Percentiles rank a stretch among this genome's conserved stretches.
phyloP scores from a whole-genome alignment of 163 green algal species.

The Chlamydomonas reinhardtii region DNA sequence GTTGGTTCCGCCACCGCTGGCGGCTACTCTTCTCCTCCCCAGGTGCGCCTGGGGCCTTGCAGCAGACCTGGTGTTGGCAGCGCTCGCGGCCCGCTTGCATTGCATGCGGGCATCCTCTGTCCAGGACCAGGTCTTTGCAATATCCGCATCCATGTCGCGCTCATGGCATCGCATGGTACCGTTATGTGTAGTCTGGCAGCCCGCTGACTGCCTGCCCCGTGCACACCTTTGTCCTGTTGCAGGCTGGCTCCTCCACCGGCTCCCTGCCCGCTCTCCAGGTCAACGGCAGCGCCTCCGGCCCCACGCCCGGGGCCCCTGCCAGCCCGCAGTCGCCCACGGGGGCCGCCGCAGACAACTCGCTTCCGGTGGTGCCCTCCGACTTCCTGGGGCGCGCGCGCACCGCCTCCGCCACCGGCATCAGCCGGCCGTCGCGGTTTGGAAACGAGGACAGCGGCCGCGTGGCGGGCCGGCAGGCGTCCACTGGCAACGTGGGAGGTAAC shows the following conservation, averaged over 20 bases:
- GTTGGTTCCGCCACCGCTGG: neutral
- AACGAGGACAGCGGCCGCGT: constrained; percentile 16
- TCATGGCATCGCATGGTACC: too few species aligned
- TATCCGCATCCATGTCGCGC: too few species aligned
- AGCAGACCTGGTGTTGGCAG: too few species aligned
- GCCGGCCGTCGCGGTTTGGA: constrained; percentile 24
- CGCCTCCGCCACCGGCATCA: constrained; percentile 29
- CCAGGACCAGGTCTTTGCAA: too few species aligned
- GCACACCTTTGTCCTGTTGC: too few species aligned
- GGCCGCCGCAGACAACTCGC: neutral
- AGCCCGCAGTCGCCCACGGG: too few species aligned
- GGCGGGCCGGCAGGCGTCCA: constrained; percentile 30
- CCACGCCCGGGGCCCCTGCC: neutral
- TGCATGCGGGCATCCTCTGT: too few species aligned
- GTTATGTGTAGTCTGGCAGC: too few species aligned
- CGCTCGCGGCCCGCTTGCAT: too few species aligned
- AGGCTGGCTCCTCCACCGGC: too few species aligned
- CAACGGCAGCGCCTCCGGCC: neutral
- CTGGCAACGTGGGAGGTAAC: neutral
- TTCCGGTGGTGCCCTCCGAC: constrained; percentile 9
- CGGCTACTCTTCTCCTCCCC: neutral
- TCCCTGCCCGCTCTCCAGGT: neutral
- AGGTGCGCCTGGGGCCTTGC: neutral
- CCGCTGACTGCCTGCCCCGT: too few species aligned
- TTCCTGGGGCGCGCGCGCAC: constrained; percentile 13